Evolutionary conservation across 1,284 basidiomycete genomes (phyloP), one percentile per base, ranked within the genome.

Genomic region (Puccinia brachypodii): DNA sequence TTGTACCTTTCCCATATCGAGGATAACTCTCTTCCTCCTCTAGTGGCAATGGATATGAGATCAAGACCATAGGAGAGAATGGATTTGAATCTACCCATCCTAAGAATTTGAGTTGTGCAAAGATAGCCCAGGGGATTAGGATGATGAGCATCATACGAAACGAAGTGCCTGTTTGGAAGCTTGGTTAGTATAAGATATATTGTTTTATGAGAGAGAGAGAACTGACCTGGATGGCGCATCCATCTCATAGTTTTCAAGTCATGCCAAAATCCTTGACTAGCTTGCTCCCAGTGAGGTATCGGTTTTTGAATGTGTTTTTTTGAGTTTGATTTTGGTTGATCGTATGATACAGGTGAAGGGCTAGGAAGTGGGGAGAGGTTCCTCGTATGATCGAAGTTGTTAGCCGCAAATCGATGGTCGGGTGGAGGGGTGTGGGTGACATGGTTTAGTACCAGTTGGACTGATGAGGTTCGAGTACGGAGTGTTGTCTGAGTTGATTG

Each of bases 31-130:
- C 91, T 22, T 89, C 88, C 8, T 91, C 88, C 40, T 92, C 84
- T 25, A 84, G 82, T 2, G 85, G 84, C 19, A 88, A 83, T 19
- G 87, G 89, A 84, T 95, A 89, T 8, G 93, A 93, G 78, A 96
- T 89, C 85, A 94, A 91, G 83, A 98, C 89, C 64, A 96, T 86
- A 3, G 90, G 89, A 0, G 88, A 87, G 85, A 98, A 93, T 0
- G 94, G 94, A 85, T 98, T 98, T 42, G 88, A 83, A 9, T 89
- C 88, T 86, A 1, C 89, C 87, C 69, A 91, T 84, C 83, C 89
- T 88, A 0, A 89, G 31, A n/a, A 68, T 58, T 53, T 44, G 38
- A 58, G 28, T 69, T 25, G 38, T 71, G 72, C 47, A 90, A 83
- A 69, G 28, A 80, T 64, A n/a, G 36, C 38, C 40, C 76, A 79